Conservation (phyloP, 1,284 basidiomycete species). For the Filobasidium uniguttulatum region DNA sequence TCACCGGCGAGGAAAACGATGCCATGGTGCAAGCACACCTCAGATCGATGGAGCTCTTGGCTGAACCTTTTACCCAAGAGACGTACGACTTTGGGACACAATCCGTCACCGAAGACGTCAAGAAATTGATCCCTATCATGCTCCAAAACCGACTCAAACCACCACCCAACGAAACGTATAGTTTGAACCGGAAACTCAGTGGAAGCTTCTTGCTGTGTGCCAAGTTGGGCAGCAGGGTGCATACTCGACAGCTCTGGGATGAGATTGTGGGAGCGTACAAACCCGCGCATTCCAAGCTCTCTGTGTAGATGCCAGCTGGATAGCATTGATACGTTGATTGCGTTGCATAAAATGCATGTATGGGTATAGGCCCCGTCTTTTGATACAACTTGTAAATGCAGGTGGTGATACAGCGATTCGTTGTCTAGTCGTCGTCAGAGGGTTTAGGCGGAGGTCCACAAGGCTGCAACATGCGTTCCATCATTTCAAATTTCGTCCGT, state of each 20-base stretch:
- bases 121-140: slow-evolving; percentile 76
- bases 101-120: slow-evolving; percentile 36
- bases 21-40: slow-evolving; percentile 84
- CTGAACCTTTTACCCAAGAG: slow-evolving; percentile 28
- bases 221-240: slow-evolving; percentile 59
- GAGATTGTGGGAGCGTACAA: slow-evolving; percentile 37
- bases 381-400: too few species aligned
- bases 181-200: slow-evolving; percentile 84
- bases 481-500: slow-evolving; percentile 84
- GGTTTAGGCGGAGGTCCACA: slow-evolving; percentile 43
- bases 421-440: slow-evolving; percentile 13
- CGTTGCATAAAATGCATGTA: too few species aligned
- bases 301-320: too few species aligned
- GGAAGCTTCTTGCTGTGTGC: slow-evolving; percentile 87
- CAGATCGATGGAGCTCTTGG: slow-evolving; percentile 56
- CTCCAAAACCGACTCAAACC: slow-evolving; percentile 75
- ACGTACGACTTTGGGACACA: slow-evolving; percentile 31
- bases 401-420: not conserved
- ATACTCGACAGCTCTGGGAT: slow-evolving; percentile 63
- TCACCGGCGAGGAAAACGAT: slow-evolving; percentile 76
- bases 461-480: slow-evolving; percentile 97
- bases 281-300: too few species aligned
- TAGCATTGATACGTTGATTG: too few species aligned
- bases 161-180: slow-evolving; percentile 88
- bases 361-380: too few species aligned